Percentiles rank a stretch among this genome's conserved stretches.
Evolutionary conservation across 1,139 yeast genomes (phyloP).

Genomic region (Candida neerlandica): DNA sequence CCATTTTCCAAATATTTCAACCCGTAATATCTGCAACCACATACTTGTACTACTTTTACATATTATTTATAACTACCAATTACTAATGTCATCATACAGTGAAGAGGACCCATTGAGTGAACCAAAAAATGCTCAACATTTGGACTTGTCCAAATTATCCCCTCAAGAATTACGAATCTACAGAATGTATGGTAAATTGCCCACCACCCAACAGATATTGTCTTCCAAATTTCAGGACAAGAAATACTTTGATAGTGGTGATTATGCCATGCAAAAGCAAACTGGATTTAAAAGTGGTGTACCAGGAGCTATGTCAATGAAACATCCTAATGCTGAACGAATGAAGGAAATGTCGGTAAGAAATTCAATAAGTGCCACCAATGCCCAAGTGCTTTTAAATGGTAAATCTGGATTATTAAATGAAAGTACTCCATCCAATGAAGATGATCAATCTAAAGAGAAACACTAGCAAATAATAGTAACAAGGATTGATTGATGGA

Average conservation of each 20-base stretch:
- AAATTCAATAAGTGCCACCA: slow-evolving; percentile 47
- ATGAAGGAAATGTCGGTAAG: slow-evolving; percentile 51
- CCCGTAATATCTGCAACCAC: too few relatives aligned
- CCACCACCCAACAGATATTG: slow-evolving; percentile 81
- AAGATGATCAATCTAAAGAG: slow-evolving; percentile 10
- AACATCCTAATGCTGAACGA: slow-evolving; percentile 52
- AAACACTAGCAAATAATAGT: background rate
- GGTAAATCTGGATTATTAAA: slow-evolving; percentile 51
- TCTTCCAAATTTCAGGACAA: slow-evolving; percentile 82
- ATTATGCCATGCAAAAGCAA: slow-evolving; percentile 86
- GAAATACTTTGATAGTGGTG: slow-evolving; percentile 96
- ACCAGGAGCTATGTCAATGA: slow-evolving; percentile 31
- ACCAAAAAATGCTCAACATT: slow-evolving; percentile 46
- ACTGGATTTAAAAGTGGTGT: slow-evolving; percentile 21
- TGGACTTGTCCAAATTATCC: slow-evolving; percentile 59
- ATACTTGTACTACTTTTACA: too few relatives aligned
- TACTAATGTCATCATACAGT: slow-evolving; percentile 12
- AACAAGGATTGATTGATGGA: background rate
- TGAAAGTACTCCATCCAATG: slow-evolving; percentile 41
- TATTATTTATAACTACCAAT: background rate
- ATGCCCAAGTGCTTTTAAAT: slow-evolving; percentile 47
- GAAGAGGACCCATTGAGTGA: slow-evolving; percentile 54
- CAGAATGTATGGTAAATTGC: slow-evolving; percentile 85
- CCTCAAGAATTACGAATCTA: slow-evolving; percentile 73
- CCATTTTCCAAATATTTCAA: slow-evolving; percentile 2